Evolutionary conservation across 2,329 filamentous ascomycete species (phyloP), one percentile per base, ranked within the genome.

Genomic region (Arachnopeziza araneosa): DNA sequence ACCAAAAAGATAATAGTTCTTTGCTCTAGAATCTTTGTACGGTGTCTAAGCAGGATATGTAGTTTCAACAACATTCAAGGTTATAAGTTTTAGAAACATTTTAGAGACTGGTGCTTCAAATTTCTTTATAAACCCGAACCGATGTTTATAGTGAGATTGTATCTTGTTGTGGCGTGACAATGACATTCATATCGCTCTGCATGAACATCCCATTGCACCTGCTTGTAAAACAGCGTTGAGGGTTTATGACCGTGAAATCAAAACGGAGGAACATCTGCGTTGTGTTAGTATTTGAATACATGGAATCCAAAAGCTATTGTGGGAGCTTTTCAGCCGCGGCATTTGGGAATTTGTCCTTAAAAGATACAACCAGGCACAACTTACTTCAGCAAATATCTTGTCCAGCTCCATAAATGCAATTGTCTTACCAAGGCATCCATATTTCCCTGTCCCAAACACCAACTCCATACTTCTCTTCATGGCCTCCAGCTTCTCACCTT

Each of bases 331-430:
- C 4, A 30, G 9, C 26, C 26, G 4, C 9, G n/a, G 4, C 26
- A 30, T 9, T 5, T 9, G 5, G 4, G 26, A 30, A 30, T 30
- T 30, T 30, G 26, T 30, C 9, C 26, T 30, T 30, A 30, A 30
- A 30, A 30, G 26, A 30, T 5, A 30, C 9, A 30, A 30, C 4
- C 26, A 30, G 26, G 12, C 36, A 44, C 36, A 14, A 44, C 36
- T 44, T 70, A 80, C 78, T 76, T 80, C 78, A n/a, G 78, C 75
- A 52, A 80, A 67, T 3, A 75, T 71, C 62, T 82, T 82, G 62
- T 79, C 75, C 53, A 81, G 64, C 67, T 80, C 79, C 72, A 80
- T 78, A 56, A 77, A 66, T 0, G 79, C 79, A 58, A 82, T 77
- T 0, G 74, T 69, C 66, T 75, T 77, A 5, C 79, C 80, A n/a